phyloP scores from a whole-genome alignment of 2,329 filamentous ascomycete genomes.

The Microcyclospora pomicola region DNA sequence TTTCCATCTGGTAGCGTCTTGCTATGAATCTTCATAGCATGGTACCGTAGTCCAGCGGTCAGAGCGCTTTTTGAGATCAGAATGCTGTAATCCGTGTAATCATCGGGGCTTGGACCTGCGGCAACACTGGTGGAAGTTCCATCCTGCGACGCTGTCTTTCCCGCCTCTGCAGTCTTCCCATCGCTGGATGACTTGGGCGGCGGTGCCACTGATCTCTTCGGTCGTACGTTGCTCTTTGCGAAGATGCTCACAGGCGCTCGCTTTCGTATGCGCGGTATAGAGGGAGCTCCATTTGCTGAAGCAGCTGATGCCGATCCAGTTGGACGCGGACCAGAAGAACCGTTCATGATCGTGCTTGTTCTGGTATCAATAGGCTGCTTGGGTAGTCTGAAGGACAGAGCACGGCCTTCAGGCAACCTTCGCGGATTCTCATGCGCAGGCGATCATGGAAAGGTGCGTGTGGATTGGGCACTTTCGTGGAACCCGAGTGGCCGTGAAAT shows the following conservation, averaged over 20 bases:
- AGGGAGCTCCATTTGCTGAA: conserved; percentile 17
- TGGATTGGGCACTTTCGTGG: too few relatives aligned
- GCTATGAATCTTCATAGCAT: conserved; percentile 69
- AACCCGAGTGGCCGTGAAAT: too few relatives aligned
- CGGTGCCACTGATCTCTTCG: conserved; percentile 1
- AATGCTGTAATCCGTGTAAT: conserved; percentile 48
- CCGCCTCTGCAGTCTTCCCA: not conserved
- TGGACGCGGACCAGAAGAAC: too few relatives aligned
- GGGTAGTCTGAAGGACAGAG: too few relatives aligned
- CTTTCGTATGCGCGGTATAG: conserved; percentile 20
- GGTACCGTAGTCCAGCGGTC: conserved; percentile 66
- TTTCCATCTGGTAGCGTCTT: conserved; percentile 26
- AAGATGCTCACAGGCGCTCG: conserved; percentile 23
- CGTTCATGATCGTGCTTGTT: too few relatives aligned
- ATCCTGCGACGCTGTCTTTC: too few relatives aligned
- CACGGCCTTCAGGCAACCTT: too few relatives aligned
- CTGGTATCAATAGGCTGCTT: too few relatives aligned
- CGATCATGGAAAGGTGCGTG: too few relatives aligned
- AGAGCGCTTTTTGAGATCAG: conserved; percentile 72
- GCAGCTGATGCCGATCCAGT: too few relatives aligned
- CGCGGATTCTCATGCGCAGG: too few relatives aligned
- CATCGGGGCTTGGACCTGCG: conserved; percentile 6
- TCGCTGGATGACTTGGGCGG: conserved; percentile 3
- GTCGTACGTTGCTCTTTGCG: conserved; percentile 9
- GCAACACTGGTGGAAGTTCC: not conserved